Percentiles rank a stretch among this genome's conserved stretches.
These are phyloP conservation scores for Schizosaccharomyces lindneri DNA, from an alignment of 805 yeast genomes.

Conservation along the genomic window DNA sequence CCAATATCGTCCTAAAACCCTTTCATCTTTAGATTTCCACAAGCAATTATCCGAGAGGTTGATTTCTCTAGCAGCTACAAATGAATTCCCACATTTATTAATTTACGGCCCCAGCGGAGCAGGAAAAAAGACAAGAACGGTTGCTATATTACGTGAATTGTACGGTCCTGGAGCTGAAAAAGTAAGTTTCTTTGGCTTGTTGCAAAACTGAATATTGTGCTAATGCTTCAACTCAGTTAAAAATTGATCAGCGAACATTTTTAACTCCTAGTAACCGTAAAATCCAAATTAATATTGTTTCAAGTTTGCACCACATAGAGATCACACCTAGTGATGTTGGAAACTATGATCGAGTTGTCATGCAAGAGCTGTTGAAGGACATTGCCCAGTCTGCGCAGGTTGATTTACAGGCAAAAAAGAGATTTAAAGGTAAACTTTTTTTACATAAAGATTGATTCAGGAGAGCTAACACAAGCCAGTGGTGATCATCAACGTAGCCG, in stretches of 20 bases:
- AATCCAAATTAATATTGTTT: conserved; percentile 76
- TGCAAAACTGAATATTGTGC: not conserved
- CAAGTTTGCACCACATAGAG: conserved; percentile 74
- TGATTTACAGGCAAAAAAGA: conserved; percentile 34
- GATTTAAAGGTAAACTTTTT: conserved; percentile 14
- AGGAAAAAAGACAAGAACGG: conserved; percentile 84
- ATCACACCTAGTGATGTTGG: conserved; percentile 96
- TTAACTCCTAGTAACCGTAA: conserved; percentile 41
- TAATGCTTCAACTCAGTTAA: conserved; percentile 18
- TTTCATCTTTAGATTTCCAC: conserved; percentile 45
- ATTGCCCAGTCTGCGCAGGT: conserved; percentile 89
- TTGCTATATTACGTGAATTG: conserved; percentile 51
- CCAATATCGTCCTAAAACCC: conserved; percentile 55
- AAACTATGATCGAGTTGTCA: conserved; percentile 78
- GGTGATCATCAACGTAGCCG: conserved; percentile 79
- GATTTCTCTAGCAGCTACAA: conserved; percentile 35
- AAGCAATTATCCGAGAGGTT: conserved; percentile 36
- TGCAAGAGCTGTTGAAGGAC: conserved; percentile 80
- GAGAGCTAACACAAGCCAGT: conserved; percentile 11
- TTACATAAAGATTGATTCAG: no score
- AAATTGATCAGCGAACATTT: conserved; percentile 73
- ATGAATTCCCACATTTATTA: conserved; percentile 79
- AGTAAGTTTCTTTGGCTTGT: not conserved
- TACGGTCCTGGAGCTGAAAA: conserved; percentile 67
- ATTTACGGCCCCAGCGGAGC: conserved; percentile 93